These are phyloP conservation scores for Citrus trifoliata DNA, from an alignment of 345 rosid genomes.

Conservation along the genomic window DNA sequence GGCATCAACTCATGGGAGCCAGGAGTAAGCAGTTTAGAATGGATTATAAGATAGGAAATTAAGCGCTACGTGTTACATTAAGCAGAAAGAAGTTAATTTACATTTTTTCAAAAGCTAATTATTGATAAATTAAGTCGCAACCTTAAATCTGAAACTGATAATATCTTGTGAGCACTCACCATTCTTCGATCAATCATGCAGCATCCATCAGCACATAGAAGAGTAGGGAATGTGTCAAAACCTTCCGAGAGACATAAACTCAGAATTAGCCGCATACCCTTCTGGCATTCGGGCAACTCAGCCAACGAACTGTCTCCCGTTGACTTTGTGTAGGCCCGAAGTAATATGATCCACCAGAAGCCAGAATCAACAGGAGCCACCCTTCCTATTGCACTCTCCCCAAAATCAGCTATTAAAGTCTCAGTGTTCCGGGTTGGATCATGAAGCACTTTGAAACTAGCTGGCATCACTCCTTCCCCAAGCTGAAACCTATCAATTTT, in stretches of 20 bases:
- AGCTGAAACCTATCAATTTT: slow-evolving; percentile 96
- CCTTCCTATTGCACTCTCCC: slow-evolving; percentile 97
- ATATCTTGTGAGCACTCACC: slow-evolving; percentile 44
- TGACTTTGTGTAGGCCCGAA: slow-evolving; percentile 86
- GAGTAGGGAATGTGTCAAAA: slow-evolving; percentile 96
- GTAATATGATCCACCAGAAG: slow-evolving; percentile 97
- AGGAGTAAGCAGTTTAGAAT: background rate
- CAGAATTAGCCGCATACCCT: slow-evolving; percentile 91
- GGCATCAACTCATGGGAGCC: background rate
- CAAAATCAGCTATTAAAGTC: slow-evolving; percentile 89
- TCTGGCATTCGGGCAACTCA: slow-evolving; percentile 88
- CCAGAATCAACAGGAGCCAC: slow-evolving; percentile 98
- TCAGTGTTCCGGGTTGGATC: slow-evolving; percentile 84
- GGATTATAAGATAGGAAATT: background rate
- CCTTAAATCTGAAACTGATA: background rate
- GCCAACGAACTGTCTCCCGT: slow-evolving; percentile 87
- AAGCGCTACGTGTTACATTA: background rate
- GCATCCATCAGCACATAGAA: slow-evolving; percentile 97
- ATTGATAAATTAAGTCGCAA: background rate
- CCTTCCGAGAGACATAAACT: slow-evolving; percentile 90
- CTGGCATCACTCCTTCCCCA: slow-evolving; percentile 99
- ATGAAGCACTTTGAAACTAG: slow-evolving; percentile 91
- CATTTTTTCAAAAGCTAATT: background rate
- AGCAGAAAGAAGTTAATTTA: background rate
- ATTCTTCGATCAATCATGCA: slow-evolving; percentile 98